Conservation (phyloP, 176 grass and related monocot genomes). For the Triticum monococcum region DNA sequence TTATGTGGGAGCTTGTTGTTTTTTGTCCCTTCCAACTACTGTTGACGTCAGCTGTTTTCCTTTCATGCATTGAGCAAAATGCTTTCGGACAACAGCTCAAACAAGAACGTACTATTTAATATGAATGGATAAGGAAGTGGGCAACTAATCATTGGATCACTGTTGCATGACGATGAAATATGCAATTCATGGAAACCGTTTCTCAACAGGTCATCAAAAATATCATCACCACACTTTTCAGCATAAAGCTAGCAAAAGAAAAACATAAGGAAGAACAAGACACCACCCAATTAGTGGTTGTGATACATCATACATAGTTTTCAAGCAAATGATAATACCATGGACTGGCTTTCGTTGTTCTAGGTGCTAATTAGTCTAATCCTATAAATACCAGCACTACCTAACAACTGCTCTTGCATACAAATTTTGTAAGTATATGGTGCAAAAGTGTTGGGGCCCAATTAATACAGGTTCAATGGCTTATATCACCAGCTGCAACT, state of each 20-base stretch:
- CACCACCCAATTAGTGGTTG: constrained; percentile 27
- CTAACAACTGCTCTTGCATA: constrained; percentile 21
- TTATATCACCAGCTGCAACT: constrained; percentile 13
- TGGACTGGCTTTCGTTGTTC: constrained; percentile 40
- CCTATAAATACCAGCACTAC: constrained; percentile 22
- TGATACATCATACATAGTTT: constrained; percentile 30
- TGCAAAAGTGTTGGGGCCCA: constrained; percentile 15
- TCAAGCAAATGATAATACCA: constrained; percentile 43
- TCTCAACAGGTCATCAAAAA: constrained; percentile 33
- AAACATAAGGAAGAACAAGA: constrained; percentile 14
- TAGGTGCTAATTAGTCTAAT: constrained; percentile 45
- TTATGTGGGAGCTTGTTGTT: not conserved
- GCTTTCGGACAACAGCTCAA: constrained; percentile 26
- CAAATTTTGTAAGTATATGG: not conserved
- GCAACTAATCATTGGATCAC: constrained; percentile 38
- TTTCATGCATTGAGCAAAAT: constrained; percentile 28
- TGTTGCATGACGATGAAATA: constrained; percentile 33
- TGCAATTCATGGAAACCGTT: constrained; percentile 36
- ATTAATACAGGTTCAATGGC: constrained; percentile 20
- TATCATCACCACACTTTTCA: constrained; percentile 34
- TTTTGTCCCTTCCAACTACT: constrained; percentile 16
- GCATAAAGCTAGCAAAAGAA: constrained; percentile 13
- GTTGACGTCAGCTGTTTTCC: constrained; percentile 38
- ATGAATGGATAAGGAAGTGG: constrained; percentile 43
- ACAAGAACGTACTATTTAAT: constrained; percentile 11